These are phyloP conservation scores for Chenopodium quinoa DNA, from an alignment of 148 eudicot species.

Conservation along the genomic window DNA sequence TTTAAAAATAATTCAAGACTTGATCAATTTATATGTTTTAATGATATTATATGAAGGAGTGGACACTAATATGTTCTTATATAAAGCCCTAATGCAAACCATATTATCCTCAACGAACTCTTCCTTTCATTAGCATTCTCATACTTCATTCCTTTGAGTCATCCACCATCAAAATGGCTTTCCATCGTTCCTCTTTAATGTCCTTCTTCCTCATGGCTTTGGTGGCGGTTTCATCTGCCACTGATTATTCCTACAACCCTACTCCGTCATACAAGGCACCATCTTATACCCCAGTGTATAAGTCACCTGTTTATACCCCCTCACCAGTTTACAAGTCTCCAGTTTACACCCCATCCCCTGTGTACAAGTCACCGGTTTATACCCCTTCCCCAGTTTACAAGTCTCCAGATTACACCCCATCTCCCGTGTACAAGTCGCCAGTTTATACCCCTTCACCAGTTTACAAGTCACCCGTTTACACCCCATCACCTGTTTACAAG, in stretches of 20 bases:
- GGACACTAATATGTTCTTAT: neutral
- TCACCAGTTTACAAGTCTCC: conserved; percentile 1
- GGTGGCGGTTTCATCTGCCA: conserved; percentile 8
- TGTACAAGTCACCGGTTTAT: neutral
- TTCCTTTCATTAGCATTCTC: neutral
- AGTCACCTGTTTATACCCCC: neutral
- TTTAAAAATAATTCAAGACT: neutral
- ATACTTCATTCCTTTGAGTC: neutral
- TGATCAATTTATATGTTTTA: neutral
- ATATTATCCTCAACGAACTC: neutral
- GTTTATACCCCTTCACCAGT: neutral
- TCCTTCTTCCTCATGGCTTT: conserved; percentile 6
- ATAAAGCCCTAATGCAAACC: conserved; percentile 6
- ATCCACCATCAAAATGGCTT: conserved; percentile 1
- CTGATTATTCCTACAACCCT: conserved; percentile 13
- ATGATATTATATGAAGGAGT: neutral
- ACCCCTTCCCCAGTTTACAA: neutral
- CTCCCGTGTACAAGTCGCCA: neutral
- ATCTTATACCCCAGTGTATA: neutral
- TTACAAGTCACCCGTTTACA: neutral
- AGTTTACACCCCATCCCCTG: neutral
- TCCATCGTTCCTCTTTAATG: conserved; percentile 6
- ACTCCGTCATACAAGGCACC: neutral
- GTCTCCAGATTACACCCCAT: neutral
- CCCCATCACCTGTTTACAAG: neutral